Percentiles rank a stretch among this genome's conserved stretches.
These are phyloP conservation scores for Apiospora pterosperma DNA, from an alignment of 2,329 filamentous ascomycete species.

Conservation along the genomic window DNA sequence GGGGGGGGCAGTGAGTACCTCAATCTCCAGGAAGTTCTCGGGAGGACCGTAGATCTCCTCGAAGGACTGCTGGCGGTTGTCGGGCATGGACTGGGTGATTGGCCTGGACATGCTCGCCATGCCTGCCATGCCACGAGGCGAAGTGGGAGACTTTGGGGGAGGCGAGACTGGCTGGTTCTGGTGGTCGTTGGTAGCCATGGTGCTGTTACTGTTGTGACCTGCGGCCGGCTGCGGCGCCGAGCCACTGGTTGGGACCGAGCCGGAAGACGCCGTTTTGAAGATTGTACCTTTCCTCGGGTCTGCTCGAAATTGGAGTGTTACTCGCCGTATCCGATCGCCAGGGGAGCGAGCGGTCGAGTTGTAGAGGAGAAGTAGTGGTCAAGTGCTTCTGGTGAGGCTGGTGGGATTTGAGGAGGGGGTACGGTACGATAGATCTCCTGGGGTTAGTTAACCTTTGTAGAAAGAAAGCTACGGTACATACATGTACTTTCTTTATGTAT, in stretches of 20 bases:
- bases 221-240: conserved; percentile 7
- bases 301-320: not conserved
- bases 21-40: conserved; percentile 98
- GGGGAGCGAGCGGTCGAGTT: not conserved
- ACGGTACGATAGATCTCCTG: too few species aligned
- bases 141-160: conserved; percentile 1
- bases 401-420: too few species aligned
- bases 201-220: not conserved
- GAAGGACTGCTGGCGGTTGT: conserved; percentile 86
- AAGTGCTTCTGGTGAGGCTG: too few species aligned
- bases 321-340: not conserved
- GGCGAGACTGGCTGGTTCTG: conserved; percentile 2
- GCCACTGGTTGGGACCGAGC: conserved; percentile 4
- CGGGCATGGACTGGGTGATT: conserved; percentile 64
- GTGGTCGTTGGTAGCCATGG: not conserved
- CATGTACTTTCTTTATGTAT: too few species aligned
- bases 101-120: conserved; percentile 40
- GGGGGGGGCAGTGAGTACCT: conserved; percentile 52
- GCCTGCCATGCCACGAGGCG: conserved; percentile 22
- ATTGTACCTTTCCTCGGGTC: not conserved
- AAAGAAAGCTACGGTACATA: too few species aligned
- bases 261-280: conserved; percentile 6
- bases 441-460: too few species aligned
- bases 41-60: conserved; percentile 98
- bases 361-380: not conserved